Base-by-base conservation (phyloP, 106 monocot genomes). In the Cymbidium sinense region DNA sequence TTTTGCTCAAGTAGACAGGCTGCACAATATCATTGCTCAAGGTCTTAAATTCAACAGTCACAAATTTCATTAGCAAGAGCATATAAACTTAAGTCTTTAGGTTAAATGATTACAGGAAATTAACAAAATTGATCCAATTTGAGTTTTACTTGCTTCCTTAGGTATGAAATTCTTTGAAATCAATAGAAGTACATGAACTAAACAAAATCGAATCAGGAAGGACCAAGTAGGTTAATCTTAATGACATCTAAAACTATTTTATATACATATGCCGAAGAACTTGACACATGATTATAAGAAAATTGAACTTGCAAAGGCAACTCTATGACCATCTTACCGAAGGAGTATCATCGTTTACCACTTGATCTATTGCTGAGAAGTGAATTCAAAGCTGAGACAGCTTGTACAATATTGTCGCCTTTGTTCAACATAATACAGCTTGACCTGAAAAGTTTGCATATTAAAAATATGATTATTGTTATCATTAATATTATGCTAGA, bases 361-460 rank as follows among this genome's bases (percentile, higher is more conserved):
- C 44, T 58, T 2, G 80, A 70, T 73, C 73, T 15, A 47, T 41
- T 75, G 65, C 34, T 17, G 21, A 84, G 43, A 39, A 87, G 78
- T 2, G 84, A 81, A 17, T 77, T 44, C 84, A 87, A 87, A 10
- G 81, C 69, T 70, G 81, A 70, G 55, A 87, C 83, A 76, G 81
- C 84, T 76, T 84, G 78, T 62, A 81, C 76, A 72, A 84, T 78
- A 75, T 87, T 52, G 17, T 84, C 74, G 5, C 87, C 83, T 71
- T 87, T 84, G 81, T 87, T 87, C 71, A 87, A 74, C 87, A 87
- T 84, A 30, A 87, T 79, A 72, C 83, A 87, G 29, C 74, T 78
- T 35, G 78, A 55, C 62, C 87, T 87, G 87, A 31, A 13, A 15
- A 33, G 39, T 43, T 43, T 9, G 65, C 19, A 37, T 31, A 36